These are phyloP conservation scores for Shiraia sp. DNA, from an alignment of 2,329 filamentous ascomycete species.

Conservation along the genomic window DNA sequence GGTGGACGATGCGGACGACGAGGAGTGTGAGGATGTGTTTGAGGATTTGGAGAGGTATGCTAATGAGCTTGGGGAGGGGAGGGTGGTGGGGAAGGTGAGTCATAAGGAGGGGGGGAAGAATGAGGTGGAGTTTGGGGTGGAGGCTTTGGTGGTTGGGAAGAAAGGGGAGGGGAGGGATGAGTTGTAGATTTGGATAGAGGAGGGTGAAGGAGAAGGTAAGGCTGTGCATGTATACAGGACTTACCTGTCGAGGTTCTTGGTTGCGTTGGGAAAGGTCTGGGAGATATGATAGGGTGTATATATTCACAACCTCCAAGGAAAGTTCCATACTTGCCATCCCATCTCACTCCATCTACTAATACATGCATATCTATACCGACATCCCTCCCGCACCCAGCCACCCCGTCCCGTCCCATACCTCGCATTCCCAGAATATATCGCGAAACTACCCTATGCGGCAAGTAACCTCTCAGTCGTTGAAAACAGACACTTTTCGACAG, in stretches of 20 bases:
- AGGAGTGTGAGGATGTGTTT: constrained; percentile 47
- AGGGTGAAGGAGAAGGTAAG: no score
- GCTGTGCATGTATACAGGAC: no score
- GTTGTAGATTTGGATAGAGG: constrained; percentile 26
- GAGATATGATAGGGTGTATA: no score
- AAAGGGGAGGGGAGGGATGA: constrained; percentile 25
- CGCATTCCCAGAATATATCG: neutral
- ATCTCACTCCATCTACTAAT: no score
- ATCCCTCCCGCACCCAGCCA: no score
- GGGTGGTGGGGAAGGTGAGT: constrained; percentile 31
- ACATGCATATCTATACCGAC: no score
- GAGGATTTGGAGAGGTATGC: constrained; percentile 38
- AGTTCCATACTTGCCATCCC: no score
- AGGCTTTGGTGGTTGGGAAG: constrained; percentile 31
- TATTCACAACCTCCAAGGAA: no score
- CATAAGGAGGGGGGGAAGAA: constrained; percentile 29
- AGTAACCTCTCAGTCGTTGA: neutral
- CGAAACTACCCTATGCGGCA: constrained; percentile 7
- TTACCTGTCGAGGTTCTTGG: no score
- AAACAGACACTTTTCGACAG: constrained; percentile 9
- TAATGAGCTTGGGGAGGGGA: constrained; percentile 33
- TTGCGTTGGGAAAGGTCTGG: no score
- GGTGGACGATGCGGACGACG: constrained; percentile 48
- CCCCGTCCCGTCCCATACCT: neutral
- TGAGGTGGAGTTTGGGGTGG: constrained; percentile 36